Conservation (phyloP, 352 stramenopile species). For the Phytophthora parvispora region DNA sequence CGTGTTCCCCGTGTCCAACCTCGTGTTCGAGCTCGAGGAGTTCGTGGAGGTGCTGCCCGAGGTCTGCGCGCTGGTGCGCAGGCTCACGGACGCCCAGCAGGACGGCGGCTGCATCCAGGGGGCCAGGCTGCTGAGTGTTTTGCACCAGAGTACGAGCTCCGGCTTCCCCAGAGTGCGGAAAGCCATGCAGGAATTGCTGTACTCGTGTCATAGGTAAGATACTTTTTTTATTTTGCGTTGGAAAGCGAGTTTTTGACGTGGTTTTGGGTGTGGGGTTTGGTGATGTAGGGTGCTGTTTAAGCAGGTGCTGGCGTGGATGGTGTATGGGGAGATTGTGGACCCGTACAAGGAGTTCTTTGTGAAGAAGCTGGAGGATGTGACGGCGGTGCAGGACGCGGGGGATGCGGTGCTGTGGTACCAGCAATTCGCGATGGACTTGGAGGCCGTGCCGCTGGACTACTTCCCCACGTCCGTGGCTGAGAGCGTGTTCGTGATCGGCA, state of each 20-base stretch:
- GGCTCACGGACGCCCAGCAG: conserved; percentile 26
- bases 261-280: conserved; percentile 9
- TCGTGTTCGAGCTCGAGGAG: conserved; percentile 78
- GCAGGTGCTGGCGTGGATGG: conserved; percentile 88
- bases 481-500: conserved; percentile 77
- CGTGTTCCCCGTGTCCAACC: conserved; percentile 69
- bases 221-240: neutral
- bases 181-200: conserved; percentile 66
- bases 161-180: conserved; percentile 68
- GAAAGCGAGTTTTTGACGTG: neutral
- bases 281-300: conserved; percentile 70
- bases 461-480: conserved; percentile 68
- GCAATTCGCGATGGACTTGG: conserved; percentile 62
- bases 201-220: conserved; percentile 62
- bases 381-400: neutral
- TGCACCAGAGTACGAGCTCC: conserved; percentile 55
- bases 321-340: conserved; percentile 76
- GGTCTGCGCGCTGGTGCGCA: conserved; percentile 59
- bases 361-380: conserved; percentile 25
- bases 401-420: conserved; percentile 48
- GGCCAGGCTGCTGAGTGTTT: conserved; percentile 46
- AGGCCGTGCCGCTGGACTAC: conserved; percentile 70
- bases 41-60: conserved; percentile 70
- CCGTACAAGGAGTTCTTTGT: conserved; percentile 86
- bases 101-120: conserved; percentile 32